Evolutionary conservation across 1,139 yeast species (phyloP).

Genomic region (Pichia sp.): DNA sequence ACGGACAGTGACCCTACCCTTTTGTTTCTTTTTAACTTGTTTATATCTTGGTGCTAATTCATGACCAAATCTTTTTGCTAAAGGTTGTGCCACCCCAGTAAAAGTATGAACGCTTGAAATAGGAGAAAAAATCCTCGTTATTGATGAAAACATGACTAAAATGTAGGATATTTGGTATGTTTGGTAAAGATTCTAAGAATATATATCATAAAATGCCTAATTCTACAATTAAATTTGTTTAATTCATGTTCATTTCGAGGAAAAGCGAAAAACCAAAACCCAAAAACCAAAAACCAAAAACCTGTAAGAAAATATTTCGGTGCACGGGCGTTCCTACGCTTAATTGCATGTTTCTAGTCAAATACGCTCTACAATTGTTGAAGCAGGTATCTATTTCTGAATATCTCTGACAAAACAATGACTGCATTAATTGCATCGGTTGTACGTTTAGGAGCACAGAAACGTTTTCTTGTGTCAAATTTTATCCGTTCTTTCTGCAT

Average conservation of each 20-base stretch:
- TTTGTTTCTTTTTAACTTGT: constrained; percentile 72
- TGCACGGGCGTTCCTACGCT: background rate
- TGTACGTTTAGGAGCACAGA: background rate
- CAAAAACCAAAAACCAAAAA: no score
- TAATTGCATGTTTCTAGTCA: background rate
- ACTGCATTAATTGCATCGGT: background rate
- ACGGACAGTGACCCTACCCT: constrained; percentile 91
- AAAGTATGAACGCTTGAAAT: background rate
- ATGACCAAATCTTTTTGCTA: constrained; percentile 58
- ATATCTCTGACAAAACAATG: background rate
- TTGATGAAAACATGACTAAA: constrained; percentile 7
- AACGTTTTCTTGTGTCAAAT: background rate
- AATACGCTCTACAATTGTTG: background rate
- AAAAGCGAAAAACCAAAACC: background rate
- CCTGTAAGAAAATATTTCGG: background rate
- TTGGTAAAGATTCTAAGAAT: background rate
- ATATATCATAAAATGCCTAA: background rate
- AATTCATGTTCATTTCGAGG: background rate
- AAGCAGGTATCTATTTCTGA: background rate
- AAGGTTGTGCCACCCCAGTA: constrained; percentile 1
- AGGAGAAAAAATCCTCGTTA: constrained; percentile 7
- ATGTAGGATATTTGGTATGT: background rate
- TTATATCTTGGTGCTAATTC: constrained; percentile 84
- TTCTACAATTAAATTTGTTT: background rate
- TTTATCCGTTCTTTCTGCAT: background rate